phyloP scores from a whole-genome alignment of 805 yeast genomes.

The Kluyveromyces dobzhanskii region DNA sequence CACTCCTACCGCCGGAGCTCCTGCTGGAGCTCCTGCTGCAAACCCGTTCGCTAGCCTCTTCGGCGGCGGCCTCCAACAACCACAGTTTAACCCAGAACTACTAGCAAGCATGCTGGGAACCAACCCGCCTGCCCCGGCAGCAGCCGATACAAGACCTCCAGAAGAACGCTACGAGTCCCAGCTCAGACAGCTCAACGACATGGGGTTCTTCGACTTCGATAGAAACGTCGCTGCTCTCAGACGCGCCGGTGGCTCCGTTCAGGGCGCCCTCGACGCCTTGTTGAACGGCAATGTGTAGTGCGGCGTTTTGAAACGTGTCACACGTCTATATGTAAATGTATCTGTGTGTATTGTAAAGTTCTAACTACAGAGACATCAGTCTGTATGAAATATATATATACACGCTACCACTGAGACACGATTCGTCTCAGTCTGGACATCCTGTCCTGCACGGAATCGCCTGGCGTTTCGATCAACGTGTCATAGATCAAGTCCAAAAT shows the following conservation, averaged over 20 bases:
- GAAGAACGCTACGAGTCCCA: slow-evolving; percentile 71
- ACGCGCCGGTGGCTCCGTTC: slow-evolving; percentile 94
- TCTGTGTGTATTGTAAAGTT: no score
- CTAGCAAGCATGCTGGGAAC: slow-evolving; percentile 30
- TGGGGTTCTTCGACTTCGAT: slow-evolving; percentile 88
- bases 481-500: slow-evolving; percentile 1
- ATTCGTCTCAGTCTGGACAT: neutral
- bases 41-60: slow-evolving; percentile 38
- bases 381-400: neutral
- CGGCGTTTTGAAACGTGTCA: no score
- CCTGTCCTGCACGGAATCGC: neutral
- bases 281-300: slow-evolving; percentile 48
- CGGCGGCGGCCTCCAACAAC: slow-evolving; percentile 15
- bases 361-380: no score
- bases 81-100: slow-evolving; percentile 42
- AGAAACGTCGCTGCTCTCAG: slow-evolving; percentile 85
- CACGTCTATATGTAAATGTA: no score
- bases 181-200: slow-evolving; percentile 67
- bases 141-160: slow-evolving; percentile 58
- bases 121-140: slow-evolving; percentile 19
- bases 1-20: slow-evolving; percentile 27
- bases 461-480: neutral
- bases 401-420: neutral
- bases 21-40: slow-evolving; percentile 17
- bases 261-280: slow-evolving; percentile 88